These are phyloP conservation scores for Xanthoceras sorbifolium DNA, from an alignment of 345 rosid genomes.

Conservation along the genomic window DNA sequence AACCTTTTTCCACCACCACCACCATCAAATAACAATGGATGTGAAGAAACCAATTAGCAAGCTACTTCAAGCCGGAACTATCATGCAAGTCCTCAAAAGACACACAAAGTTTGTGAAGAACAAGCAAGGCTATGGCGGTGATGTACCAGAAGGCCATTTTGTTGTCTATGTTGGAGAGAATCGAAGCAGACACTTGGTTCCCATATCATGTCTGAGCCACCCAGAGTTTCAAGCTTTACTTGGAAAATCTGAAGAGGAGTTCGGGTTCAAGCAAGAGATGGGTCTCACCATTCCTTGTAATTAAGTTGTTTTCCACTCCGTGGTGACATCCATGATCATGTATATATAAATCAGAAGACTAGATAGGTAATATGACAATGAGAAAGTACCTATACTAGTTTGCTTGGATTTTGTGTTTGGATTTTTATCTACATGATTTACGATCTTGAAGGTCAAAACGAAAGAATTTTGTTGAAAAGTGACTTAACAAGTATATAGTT, in stretches of 20 bases:
- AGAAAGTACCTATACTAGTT: neutral
- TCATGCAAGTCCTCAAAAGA: constrained; percentile 52
- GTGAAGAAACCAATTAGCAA: constrained; percentile 36
- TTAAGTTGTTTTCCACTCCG: constrained; percentile 67
- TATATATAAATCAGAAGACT: too few relatives aligned
- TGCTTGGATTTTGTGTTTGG: too few relatives aligned
- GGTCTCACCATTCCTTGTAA: constrained; percentile 96
- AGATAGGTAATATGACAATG: neutral
- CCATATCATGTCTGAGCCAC: constrained; percentile 67
- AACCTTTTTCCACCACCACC: constrained; percentile 11
- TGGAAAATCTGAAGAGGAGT: constrained; percentile 79
- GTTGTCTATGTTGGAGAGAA: constrained; percentile 84
- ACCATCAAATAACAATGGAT: constrained; percentile 30
- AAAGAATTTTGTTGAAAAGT: too few relatives aligned
- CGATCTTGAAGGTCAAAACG: too few relatives aligned
- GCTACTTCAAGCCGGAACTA: constrained; percentile 38
- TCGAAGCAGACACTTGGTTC: constrained; percentile 74
- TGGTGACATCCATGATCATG: constrained; percentile 47
- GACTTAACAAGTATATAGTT: too few relatives aligned
- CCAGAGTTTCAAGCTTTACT: constrained; percentile 76
- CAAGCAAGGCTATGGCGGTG: constrained; percentile 35
- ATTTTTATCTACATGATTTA: too few relatives aligned
- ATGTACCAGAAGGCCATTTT: constrained; percentile 91
- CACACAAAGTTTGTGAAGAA: constrained; percentile 67
- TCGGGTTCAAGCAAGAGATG: constrained; percentile 81